A percentile compares a stretch with the other conserved stretches of the same genome.
These are phyloP conservation scores for Mycena sanguinolenta DNA, from an alignment of 768 basidiomycete genomes.

Conservation along the genomic window DNA sequence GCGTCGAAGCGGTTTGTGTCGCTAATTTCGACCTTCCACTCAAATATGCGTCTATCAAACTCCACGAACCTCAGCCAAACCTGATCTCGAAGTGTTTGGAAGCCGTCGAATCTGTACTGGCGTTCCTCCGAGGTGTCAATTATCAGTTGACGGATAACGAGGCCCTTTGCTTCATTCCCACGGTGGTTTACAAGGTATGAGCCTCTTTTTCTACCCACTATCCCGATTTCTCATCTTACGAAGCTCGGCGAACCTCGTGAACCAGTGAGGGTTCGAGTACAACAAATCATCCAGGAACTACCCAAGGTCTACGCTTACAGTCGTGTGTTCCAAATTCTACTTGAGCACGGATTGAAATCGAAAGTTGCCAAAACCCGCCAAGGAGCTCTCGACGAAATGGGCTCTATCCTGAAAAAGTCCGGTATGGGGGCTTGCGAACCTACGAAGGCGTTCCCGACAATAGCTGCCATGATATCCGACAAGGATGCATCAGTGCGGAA, in stretches of 20 bases:
- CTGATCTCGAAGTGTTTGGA: conserved; percentile 91
- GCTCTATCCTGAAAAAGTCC: conserved; percentile 80
- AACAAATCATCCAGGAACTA: conserved; percentile 86
- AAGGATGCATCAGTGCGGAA: conserved; percentile 92
- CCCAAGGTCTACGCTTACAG: conserved; percentile 95
- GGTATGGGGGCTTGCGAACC: conserved; percentile 89
- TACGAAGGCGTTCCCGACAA: conserved; percentile 79
- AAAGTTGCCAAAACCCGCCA: conserved; percentile 94
- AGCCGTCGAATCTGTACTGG: conserved; percentile 81
- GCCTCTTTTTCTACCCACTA: neutral
- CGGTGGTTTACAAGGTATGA: conserved; percentile 87
- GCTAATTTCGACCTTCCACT: conserved; percentile 92
- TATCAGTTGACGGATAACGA: conserved; percentile 90
- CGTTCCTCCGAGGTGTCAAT: conserved; percentile 78
- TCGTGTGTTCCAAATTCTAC: conserved; percentile 87
- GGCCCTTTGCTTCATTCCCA: conserved; percentile 89
- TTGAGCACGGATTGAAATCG: conserved; percentile 90
- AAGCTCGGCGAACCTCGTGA: conserved; percentile 96
- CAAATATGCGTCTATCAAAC: conserved; percentile 93
- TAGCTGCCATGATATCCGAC: conserved; percentile 87
- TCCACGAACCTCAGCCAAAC: conserved; percentile 93
- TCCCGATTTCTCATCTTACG: conserved; percentile 14
- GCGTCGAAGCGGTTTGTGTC: conserved; percentile 73
- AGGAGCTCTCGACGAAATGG: conserved; percentile 87
- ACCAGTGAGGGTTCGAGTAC: conserved; percentile 81